A percentile compares a stretch with the other conserved stretches of the same genome.
phyloP scores from a whole-genome alignment of 2,329 filamentous ascomycete species.

The Fusarium acutatum region DNA sequence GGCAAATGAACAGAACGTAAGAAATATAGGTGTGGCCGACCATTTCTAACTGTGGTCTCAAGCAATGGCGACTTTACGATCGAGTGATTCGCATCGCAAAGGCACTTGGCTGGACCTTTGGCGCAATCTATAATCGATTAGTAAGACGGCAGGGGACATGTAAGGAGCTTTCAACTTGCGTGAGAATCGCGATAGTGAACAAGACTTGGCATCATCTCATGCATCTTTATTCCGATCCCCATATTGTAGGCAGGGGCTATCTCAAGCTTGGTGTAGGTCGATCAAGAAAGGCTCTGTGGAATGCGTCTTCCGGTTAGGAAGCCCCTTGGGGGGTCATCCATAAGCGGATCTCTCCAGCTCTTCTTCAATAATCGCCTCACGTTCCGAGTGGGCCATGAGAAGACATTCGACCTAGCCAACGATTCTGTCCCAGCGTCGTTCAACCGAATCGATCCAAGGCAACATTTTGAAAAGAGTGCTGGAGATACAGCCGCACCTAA shows the following conservation, averaged over 20 bases:
- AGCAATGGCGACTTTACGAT: fast-evolving
- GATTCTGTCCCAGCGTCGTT: background rate
- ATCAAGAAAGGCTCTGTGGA: background rate
- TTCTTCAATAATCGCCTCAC: background rate
- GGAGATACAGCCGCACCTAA: background rate
- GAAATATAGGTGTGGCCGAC: background rate
- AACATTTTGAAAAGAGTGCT: background rate
- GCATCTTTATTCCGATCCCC: background rate
- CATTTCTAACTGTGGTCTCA: background rate
- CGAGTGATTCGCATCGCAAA: too few species aligned
- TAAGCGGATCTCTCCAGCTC: background rate
- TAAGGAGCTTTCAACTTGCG: background rate
- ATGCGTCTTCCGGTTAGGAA: background rate
- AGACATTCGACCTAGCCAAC: background rate
- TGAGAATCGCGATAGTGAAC: background rate
- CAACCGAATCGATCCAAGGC: background rate
- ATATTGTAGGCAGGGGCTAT: too few species aligned
- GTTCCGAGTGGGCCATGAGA: background rate
- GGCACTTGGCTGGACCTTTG: background rate
- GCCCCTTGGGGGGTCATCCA: background rate
- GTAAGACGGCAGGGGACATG: background rate
- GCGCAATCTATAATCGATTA: background rate
- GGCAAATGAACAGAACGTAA: background rate
- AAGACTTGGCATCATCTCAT: background rate
- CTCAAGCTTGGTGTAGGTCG: background rate